Conservation (phyloP, 1,284 basidiomycete species). For the Melampsora medusae region DNA sequence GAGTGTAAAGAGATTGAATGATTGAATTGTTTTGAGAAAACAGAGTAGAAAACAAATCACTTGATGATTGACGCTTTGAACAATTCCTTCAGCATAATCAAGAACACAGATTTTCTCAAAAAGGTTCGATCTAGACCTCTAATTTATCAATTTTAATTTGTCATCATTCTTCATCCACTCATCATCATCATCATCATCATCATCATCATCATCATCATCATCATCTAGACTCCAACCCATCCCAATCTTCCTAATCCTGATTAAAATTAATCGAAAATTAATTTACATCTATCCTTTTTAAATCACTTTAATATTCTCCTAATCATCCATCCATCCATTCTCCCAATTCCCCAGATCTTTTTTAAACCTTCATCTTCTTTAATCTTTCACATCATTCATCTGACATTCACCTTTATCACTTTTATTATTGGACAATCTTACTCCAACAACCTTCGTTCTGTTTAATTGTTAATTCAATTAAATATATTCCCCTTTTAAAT, state of each 20-base stretch:
- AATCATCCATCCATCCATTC: neutral
- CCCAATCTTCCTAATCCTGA: neutral
- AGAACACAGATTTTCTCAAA: no score
- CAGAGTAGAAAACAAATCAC: no score
- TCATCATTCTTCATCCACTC: neutral
- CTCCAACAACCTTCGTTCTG: neutral
- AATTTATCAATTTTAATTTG: neutral
- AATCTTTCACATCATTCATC: neutral
- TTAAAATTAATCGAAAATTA: neutral
- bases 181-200: neutral
- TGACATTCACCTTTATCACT: neutral
- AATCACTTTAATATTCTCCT: neutral
- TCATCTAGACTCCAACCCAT: neutral
- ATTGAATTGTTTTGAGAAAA: no score
- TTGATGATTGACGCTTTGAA: no score
- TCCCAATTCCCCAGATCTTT: no score
- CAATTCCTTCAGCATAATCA: no score
- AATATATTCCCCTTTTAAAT: neutral
- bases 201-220: neutral
- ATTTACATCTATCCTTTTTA: neutral
- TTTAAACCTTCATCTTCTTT: neutral
- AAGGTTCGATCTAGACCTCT: neutral
- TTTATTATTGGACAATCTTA: neutral
- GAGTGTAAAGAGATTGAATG: no score
- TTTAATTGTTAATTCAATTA: neutral